These are phyloP conservation scores for Pisolithus microcarpus DNA, from an alignment of 768 basidiomycete genomes.

Conservation along the genomic window DNA sequence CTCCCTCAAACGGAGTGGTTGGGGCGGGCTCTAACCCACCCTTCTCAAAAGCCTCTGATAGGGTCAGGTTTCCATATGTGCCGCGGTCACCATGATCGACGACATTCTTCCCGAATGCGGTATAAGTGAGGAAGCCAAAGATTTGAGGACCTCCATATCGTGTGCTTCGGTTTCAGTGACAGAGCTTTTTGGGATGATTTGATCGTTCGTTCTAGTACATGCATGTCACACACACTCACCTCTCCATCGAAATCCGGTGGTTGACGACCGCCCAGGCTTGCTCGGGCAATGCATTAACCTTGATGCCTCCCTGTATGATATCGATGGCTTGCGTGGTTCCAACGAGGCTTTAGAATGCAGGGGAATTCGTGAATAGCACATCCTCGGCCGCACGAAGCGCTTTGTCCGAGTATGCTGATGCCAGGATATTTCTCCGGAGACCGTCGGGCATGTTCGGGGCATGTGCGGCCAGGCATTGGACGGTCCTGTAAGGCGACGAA, in stretches of 20 bases:
- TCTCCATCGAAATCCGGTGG: slow-evolving; percentile 60
- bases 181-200: slow-evolving; percentile 16
- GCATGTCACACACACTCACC: slow-evolving; percentile 27
- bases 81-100: slow-evolving; percentile 18
- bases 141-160: slow-evolving; percentile 36
- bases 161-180: slow-evolving; percentile 39
- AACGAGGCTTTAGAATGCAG: slow-evolving; percentile 35
- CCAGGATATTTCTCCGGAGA: slow-evolving; percentile 46
- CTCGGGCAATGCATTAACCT: slow-evolving; percentile 78
- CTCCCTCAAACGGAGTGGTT: slow-evolving; percentile 37
- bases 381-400: slow-evolving; percentile 5
- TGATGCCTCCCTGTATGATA: slow-evolving; percentile 57
- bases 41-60: slow-evolving; percentile 42
- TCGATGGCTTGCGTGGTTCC: slow-evolving; percentile 78
- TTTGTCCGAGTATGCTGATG: slow-evolving; percentile 15
- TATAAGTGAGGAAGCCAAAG: slow-evolving; percentile 49
- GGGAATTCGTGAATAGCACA: neutral
- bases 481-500: slow-evolving; percentile 50
- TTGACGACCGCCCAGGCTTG: slow-evolving; percentile 62
- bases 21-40: slow-evolving; percentile 59
- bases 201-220: neutral
- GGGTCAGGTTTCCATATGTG: slow-evolving; percentile 36
- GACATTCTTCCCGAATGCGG: slow-evolving; percentile 46
- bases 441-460: slow-evolving; percentile 44
- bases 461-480: slow-evolving; percentile 64